Evolutionary conservation across 2,329 filamentous ascomycete genomes (phyloP), one percentile per base, ranked within the genome.

Genomic region (Huntiella savannae): DNA sequence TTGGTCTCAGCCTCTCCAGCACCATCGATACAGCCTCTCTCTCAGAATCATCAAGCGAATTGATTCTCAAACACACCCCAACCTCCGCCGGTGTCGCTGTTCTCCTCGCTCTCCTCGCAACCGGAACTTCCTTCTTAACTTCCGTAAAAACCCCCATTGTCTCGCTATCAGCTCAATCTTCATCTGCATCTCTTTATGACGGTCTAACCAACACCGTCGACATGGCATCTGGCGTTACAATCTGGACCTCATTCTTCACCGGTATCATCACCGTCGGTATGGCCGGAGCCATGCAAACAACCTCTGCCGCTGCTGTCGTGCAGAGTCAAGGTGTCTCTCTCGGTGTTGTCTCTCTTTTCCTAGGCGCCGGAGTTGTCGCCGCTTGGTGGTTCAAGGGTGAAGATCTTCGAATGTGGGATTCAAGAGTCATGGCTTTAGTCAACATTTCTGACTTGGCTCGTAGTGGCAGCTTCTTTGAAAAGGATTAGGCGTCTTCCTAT

Each of bases 131-230:
- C 19, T 52, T 59, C 2, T 57, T 71, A 4, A 63, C 68, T 45
- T 58, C 60, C 2, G 60, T 63, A 0, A 58, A 60, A 2, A 56
- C 58, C 3, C 66, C 68, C 1, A 54, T 67, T 19, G 59, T 72
- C 39, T 59, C 60, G 19, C 60, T 62, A n/a, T 70, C 67, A 32
- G 64, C 68, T 5, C 63, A 64, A 40, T 71, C 68, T 51, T 71
- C 67, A 0, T 65, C 62, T 3, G 60, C 64, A 4, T 70, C 62
- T 54, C 58, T 70, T 17, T 58, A 58, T n/a, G 57, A 64, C 10
- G 62, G 62, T 17, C 59, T 68, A 45, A 63, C 68, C 28, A 67
- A 61, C 52, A 64, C 63, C 12, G 60, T 60, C 11, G 68, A 72
- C 52, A 71, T 73, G 68, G 57, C 62, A 19, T 62, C 59, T 3